Base-by-base conservation (phyloP, 1,139 yeast species). In the Yamadazyma buinensis region DNA sequence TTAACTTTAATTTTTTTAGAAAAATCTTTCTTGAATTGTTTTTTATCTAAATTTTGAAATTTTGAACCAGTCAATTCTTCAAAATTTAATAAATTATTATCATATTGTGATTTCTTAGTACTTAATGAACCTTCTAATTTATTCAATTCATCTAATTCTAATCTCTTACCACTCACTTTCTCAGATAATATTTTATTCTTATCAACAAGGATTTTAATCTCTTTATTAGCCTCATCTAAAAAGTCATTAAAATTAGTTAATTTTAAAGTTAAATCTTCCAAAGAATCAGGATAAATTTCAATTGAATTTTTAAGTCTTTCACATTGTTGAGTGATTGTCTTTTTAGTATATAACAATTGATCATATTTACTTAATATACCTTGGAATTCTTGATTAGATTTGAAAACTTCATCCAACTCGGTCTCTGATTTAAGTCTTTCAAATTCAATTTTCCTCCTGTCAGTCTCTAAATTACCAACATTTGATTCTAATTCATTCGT, bases 371-470 rank as follows among this genome's bases (percentile, higher is more conserved):
- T 79, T 20, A 87, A 55, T 2, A 80, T 77, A 40, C 77, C 72
- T 53, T 88, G 96, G 49, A 84, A 88, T 40, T 80, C 83, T 55
- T 87, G 96, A 52, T 87, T 85, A 1, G 87, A 72, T 30, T 77
- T 77, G 56, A 88, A 87, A 7, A 90, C 61, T 10, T 56, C 57
- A 32, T 84, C 82, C 2, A 88, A 75, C 43, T 83, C 76, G 21
- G 59, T 57, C 22, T 83, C 81, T 4, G 80, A 67, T 4, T 55
- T 52, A 12, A 72, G 71, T 37, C 90, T 71, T 36, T 76, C 61
- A 15, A 44, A 40, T 26, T 78, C 75, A 10, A 84, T 55, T 1
- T 51, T 54, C 1, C 66, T 67, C 9, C 84, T 78, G 34, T 80
- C 79, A 5, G 50, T 55, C 15, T 71, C 64, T 42, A 71, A 76